A percentile compares a stretch with the other conserved stretches of the same genome.
These are phyloP conservation scores for Canavalia ensiformis DNA, from an alignment of 306 rosid species.

Conservation along the genomic window DNA sequence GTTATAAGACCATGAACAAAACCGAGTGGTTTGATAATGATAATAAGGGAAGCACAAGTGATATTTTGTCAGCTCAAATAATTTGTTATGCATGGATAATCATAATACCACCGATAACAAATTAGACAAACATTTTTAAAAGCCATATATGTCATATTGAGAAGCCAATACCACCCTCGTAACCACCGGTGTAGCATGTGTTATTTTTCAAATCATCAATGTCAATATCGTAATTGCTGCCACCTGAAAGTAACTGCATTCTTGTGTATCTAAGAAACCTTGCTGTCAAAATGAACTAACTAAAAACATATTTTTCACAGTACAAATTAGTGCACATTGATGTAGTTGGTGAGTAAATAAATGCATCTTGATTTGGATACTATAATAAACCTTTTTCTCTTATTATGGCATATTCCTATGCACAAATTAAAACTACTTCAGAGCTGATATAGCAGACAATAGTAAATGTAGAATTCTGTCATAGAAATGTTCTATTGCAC, in stretches of 20 bases:
- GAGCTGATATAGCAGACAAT: conserved; percentile 16
- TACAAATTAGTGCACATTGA: conserved; percentile 3
- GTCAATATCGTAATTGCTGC: conserved; percentile 84
- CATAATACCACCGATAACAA: conserved; percentile 13
- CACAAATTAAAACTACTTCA: conserved; percentile 31
- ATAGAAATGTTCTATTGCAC: conserved; percentile 22
- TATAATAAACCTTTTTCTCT: conserved; percentile 18
- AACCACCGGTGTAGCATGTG: conserved; percentile 94
- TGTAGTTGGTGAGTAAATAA: conserved; percentile 21
- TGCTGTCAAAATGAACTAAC: conserved; percentile 43
- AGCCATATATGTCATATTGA: conserved; percentile 6
- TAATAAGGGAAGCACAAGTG: conserved; percentile 14
- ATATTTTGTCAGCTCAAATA: conserved; percentile 8
- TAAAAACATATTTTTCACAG: conserved; percentile 27
- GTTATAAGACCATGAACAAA: not conserved
- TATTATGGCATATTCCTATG: conserved; percentile 25
- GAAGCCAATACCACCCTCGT: conserved; percentile 85
- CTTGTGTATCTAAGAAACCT: conserved; percentile 51
- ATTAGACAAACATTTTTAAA: not conserved
- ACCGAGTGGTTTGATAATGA: not conserved
- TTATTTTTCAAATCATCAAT: conserved; percentile 85
- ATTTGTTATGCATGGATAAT: not conserved
- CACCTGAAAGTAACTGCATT: conserved; percentile 96
- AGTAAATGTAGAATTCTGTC: conserved; percentile 15
- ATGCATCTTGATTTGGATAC: conserved; percentile 27